Base-by-base conservation (phyloP, 257 asterid genomes). In the Orobanche coerulescens region DNA sequence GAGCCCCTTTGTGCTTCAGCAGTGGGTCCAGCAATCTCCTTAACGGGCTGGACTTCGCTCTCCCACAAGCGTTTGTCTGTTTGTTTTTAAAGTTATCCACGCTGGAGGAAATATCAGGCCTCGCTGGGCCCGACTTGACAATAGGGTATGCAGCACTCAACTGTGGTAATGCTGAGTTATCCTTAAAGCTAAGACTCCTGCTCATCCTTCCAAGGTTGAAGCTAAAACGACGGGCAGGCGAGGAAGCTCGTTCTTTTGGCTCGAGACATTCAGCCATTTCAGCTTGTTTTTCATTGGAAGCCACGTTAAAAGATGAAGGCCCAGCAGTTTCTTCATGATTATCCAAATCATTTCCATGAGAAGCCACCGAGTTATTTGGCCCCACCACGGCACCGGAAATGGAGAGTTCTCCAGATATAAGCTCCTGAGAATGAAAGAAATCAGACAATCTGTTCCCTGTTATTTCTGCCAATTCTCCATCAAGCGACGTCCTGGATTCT, bases 131-230 rank as follows among this genome's bases (percentile, higher is more conserved):
- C 9, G 93, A 82, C 60, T 64, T 81, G 10, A 73, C 78, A 43
- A 72, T 44, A 55, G 67, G 37, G 66, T 69, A 65, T 18, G 72
- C 46, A 48, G 91, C 72, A 69, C 67, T 78, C 61, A 50, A 14
- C 33, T 82, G 81, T 42, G 94, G 72, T 74, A 40, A 77, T 24
- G 71, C 66, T 11, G 94, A 81, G 48, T 70, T 69, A 28, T 92
- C 98, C 89, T 86, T 92, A 64, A 86, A 86, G 77, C 94, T 89
- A 75, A 77, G 72, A 78, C 89, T 92, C 75, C 94, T 86, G 81
- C 89, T 81, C 83, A 86, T 74, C 77, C 66, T 80, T 66, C 95
- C 81, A 19, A 84, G 63, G 77, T 69, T 80, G 69, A 92, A 82
- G 81, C 91, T 89, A 68, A 89, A 86, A 37, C 97, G 76, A 43